Evolutionary conservation across 176 grass and related monocot genomes (phyloP), one percentile per base, ranked within the genome.

Genomic region (Otatea glauca): DNA sequence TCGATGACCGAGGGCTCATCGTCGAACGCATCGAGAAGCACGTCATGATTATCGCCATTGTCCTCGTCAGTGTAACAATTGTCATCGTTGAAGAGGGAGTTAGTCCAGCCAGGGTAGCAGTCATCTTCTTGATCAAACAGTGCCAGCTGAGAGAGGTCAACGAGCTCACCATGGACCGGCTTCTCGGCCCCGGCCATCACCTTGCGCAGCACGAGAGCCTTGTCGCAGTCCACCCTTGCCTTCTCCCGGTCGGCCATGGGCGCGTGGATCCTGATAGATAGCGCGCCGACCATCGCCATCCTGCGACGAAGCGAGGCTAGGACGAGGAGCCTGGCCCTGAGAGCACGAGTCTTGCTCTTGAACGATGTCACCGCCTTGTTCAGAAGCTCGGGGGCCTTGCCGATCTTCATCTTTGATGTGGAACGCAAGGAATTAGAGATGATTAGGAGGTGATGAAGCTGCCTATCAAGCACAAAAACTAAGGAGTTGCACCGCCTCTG

Each of bases 231-330:
- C 76, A 76, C 5, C 50, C 43, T 54, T 11, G 21, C 66, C 6
- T 87, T 80, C 75, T 68, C 41, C 21, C 49, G 37, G 9, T 88
- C 77, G 12, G 74, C 60, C 67, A 91, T 86, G 27, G 92, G 76
- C 0, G 81, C 86, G 9, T 94, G 91, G 83, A 99, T 94, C 75
- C 89, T 88, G 61, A 81, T 81, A 24, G 91, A 90, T 60, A 92
- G 81, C 6, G 86, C 16, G 3, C 65, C 81, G n/a, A 89, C 44
- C 21, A 83, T 15, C 6, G 86, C 41, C 71, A 88, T 84, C 44
- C 89, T 82, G 37, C 86, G 80, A 69, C 69, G 87, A 17, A 92
- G 84, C 2, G 92, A 81, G 21, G 69, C 68, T 5, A 99, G 54
- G 58, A 99, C 5, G 56, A 90, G 47, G 7, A 96, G 75, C 79